Conservation (phyloP, 306 rosid genomes). For the Lathyrus tuberosus region DNA sequence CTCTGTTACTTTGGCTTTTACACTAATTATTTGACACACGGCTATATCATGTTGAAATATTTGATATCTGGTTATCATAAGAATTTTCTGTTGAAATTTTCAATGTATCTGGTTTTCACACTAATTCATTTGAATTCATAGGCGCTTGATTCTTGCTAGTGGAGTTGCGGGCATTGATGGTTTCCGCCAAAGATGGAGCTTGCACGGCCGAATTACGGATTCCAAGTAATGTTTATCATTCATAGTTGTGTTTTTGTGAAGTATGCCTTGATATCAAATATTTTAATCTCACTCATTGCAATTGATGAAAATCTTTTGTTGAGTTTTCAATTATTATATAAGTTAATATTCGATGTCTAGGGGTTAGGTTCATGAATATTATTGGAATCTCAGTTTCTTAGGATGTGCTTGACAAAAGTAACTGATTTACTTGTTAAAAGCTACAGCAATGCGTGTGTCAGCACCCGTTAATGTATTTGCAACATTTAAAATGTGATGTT, state of each 20-base stretch:
- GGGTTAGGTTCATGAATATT: background rate
- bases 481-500: background rate
- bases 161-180: slow-evolving; percentile 86
- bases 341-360: slow-evolving; percentile 3
- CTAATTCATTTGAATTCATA: slow-evolving; percentile 41
- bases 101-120: background rate
- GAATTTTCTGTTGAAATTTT: slow-evolving; percentile 20
- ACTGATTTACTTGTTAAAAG: background rate
- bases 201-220: slow-evolving; percentile 86
- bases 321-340: background rate
- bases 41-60: background rate
- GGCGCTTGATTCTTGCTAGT: slow-evolving; percentile 95
- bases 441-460: no score
- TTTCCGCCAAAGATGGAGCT: slow-evolving; percentile 93
- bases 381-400: slow-evolving; percentile 14
- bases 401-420: background rate
- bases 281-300: background rate
- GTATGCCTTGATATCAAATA: no score
- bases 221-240: slow-evolving; percentile 60
- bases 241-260: slow-evolving; percentile 31
- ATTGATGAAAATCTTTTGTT: slow-evolving; percentile 5
- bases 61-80: background rate
- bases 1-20: slow-evolving; percentile 6
- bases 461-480: no score
- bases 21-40: slow-evolving; percentile 5